A percentile compares a stretch with the other conserved stretches of the same genome.
These are phyloP conservation scores for Tetrahymena borealis DNA, from an alignment of 73 alveolate genomes.

Conservation along the genomic window DNA sequence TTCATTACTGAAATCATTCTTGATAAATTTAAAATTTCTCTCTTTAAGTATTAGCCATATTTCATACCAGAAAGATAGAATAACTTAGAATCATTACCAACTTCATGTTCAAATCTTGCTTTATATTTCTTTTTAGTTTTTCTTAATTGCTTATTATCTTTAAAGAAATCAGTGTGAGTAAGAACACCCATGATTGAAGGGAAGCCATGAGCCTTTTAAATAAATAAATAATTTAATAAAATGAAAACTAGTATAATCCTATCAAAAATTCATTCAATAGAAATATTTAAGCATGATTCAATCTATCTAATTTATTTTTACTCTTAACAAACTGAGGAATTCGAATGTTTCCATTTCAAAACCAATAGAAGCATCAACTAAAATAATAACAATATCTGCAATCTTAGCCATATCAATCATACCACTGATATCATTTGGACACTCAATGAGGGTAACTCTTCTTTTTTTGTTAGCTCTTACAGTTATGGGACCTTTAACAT, in stretches of 20 bases:
- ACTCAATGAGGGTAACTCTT: conserved; percentile 94
- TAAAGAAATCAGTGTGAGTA: conserved; percentile 98
- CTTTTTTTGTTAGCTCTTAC: conserved; percentile 78
- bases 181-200: conserved; percentile 97
- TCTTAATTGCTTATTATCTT: conserved; percentile 94
- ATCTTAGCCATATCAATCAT: conserved; percentile 97
- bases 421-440: conserved; percentile 97
- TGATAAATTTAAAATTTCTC: conserved; percentile 83
- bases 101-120: conserved; percentile 98
- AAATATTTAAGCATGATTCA: too few relatives aligned
- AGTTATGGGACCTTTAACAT: conserved; percentile 87
- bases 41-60: conserved; percentile 74
- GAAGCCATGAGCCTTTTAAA: conserved; percentile 97
- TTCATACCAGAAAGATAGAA: conserved; percentile 94
- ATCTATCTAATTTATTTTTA: background rate
- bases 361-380: conserved; percentile 98
- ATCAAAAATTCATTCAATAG: too few relatives aligned
- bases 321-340: conserved; percentile 80
- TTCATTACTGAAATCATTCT: conserved; percentile 78
- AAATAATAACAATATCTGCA: conserved; percentile 93
- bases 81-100: conserved; percentile 97
- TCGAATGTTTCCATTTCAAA: conserved; percentile 99
- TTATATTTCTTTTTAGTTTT: conserved; percentile 94
- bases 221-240: too few relatives aligned
- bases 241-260: too few relatives aligned